Percentiles rank a stretch among this genome's conserved stretches.
Conservation (phyloP, 306 rosid species). For the Cucumis melo region DNA sequence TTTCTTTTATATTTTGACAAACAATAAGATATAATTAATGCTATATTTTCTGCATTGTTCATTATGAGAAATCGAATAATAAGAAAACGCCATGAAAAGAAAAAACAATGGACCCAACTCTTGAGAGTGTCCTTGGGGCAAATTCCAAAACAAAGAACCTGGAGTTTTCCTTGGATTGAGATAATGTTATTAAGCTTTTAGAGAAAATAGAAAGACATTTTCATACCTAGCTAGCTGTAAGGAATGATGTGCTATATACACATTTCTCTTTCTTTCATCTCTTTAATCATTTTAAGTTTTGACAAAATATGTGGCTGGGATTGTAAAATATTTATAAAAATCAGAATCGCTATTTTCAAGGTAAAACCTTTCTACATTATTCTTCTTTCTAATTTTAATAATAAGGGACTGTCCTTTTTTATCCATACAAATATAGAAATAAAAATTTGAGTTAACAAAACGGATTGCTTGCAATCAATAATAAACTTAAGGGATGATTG, state of each 20-base stretch:
- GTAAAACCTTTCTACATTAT: too few species aligned
- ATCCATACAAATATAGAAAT: too few species aligned
- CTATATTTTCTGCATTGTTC: background rate
- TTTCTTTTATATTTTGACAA: background rate
- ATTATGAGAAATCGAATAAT: background rate
- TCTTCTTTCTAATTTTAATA: too few species aligned
- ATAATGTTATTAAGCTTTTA: background rate
- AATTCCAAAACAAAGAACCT: background rate
- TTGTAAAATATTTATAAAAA: background rate
- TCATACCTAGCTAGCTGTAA: background rate
- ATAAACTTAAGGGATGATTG: too few species aligned
- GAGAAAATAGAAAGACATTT: background rate
- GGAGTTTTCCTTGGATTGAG: background rate
- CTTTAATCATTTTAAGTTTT: background rate
- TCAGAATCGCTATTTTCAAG: too few species aligned
- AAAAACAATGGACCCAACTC: background rate
- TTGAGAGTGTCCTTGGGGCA: background rate
- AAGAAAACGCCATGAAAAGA: background rate
- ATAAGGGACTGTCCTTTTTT: too few species aligned
- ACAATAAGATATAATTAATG: background rate
- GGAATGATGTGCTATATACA: background rate
- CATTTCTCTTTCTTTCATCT: background rate
- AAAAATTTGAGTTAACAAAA: too few species aligned
- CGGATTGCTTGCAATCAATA: too few species aligned
- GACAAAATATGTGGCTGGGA: background rate